Conservation (phyloP, 495 filamentous ascomycete genomes). For the Penicillium lagena region DNA sequence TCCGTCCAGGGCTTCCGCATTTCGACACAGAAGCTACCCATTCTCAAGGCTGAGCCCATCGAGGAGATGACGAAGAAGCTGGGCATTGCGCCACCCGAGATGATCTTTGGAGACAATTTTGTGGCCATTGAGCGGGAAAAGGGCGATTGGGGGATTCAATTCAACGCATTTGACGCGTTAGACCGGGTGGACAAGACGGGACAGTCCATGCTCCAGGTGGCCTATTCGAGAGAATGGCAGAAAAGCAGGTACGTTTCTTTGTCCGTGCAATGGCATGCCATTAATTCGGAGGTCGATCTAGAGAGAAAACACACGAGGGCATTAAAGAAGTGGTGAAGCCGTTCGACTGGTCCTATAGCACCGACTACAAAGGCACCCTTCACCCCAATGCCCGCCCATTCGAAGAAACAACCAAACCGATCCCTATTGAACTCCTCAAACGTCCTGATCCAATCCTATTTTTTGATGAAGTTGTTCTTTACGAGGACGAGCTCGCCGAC, state of each 20-base stretch:
- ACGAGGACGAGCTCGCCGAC: conserved; percentile 96
- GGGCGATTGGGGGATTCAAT: conserved; percentile 67
- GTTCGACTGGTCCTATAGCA: conserved; percentile 97
- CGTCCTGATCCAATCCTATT: conserved; percentile 89
- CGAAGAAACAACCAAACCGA: conserved; percentile 46
- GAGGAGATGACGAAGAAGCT: conserved; percentile 74
- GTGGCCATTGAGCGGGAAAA: conserved; percentile 63
- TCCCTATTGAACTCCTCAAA: conserved; percentile 78
- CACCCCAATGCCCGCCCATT: conserved; percentile 33
- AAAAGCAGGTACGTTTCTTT: conserved; percentile 51
- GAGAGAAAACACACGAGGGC: conserved; percentile 77
- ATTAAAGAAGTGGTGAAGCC: conserved; percentile 92
- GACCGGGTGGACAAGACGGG: conserved; percentile 93
- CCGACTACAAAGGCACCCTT: conserved; percentile 69
- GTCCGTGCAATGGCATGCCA: too few relatives aligned
- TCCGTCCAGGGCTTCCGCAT: conserved; percentile 61
- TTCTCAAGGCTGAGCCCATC: conserved; percentile 85
- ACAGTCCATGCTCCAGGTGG: conserved; percentile 79
- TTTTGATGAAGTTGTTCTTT: conserved; percentile 89
- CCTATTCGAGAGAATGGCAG: conserved; percentile 88
- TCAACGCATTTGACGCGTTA: conserved; percentile 81
- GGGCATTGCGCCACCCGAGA: conserved; percentile 85
- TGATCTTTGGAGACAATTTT: conserved; percentile 97
- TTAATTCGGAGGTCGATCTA: conserved; percentile 12
- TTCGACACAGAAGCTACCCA: conserved; percentile 77